Evolutionary conservation across 1,139 yeast genomes (phyloP).

Genomic region (Hansenula anomala): DNA sequence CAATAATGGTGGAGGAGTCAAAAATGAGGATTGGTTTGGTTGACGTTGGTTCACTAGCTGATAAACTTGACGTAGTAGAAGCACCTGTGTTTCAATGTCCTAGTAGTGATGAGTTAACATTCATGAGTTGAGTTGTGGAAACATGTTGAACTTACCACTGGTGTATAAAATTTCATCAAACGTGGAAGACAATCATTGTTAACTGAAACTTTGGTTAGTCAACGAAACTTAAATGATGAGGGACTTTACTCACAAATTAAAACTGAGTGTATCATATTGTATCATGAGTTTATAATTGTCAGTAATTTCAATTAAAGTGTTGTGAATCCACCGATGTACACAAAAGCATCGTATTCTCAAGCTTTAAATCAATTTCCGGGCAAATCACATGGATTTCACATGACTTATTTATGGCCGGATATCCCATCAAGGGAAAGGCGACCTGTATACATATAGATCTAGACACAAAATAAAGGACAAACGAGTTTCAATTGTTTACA

Average conservation of each 20-base stretch:
- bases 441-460: no score
- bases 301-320: no score
- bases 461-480: no score
- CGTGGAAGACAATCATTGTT: conserved; percentile 93
- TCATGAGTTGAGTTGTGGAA: not conserved
- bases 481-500: no score
- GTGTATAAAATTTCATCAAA: conserved; percentile 86
- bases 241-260: conserved; percentile 61
- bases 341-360: no score
- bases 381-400: no score
- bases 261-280: conserved; percentile 79
- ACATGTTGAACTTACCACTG: conserved; percentile 40
- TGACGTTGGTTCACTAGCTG: conserved; percentile 64
- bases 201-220: conserved; percentile 41
- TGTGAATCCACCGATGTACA: no score
- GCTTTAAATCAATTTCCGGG: no score
- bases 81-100: conserved; percentile 69
- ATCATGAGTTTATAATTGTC: not conserved
- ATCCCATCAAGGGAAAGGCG: no score
- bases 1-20: conserved; percentile 73
- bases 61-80: conserved; percentile 70
- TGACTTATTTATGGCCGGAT: no score
- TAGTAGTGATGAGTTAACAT: conserved; percentile 24
- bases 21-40: conserved; percentile 72
- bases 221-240: not conserved